phyloP scores from a whole-genome alignment of 2,329 filamentous ascomycete species.

The Fusarium redolens region DNA sequence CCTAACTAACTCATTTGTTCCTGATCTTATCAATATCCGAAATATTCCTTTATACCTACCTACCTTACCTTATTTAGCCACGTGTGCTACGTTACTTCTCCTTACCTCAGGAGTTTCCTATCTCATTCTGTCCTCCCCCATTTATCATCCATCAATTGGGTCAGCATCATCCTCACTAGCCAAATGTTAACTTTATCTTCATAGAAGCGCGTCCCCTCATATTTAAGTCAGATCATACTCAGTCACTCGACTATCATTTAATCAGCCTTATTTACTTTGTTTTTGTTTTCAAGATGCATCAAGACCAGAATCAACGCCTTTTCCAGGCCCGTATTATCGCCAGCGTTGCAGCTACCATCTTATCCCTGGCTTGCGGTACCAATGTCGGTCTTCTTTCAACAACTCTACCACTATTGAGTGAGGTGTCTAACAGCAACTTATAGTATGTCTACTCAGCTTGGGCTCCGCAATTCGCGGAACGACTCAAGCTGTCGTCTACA shows the following conservation, averaged over 20 bases:
- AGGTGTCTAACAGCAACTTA: constrained; percentile 18
- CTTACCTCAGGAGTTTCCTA: constrained; percentile 8
- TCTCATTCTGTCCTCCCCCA: constrained; percentile 10
- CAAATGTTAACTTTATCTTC: constrained; percentile 27
- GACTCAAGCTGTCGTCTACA: constrained; percentile 87
- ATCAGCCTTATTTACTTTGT: neutral
- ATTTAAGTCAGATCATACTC: neutral
- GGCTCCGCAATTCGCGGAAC: constrained; percentile 94
- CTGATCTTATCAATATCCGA: constrained; percentile 7
- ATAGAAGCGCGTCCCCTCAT: constrained; percentile 11
- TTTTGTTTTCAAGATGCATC: constrained; percentile 37
- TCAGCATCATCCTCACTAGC: constrained; percentile 26
- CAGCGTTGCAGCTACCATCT: constrained; percentile 84
- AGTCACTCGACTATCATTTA: neutral
- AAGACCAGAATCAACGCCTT: constrained; percentile 52
- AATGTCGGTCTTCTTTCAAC: constrained; percentile 70
- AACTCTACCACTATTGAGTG: neutral
- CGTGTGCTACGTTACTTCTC: constrained; percentile 7
- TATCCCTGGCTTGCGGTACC: constrained; percentile 90
- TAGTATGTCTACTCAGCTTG: constrained; percentile 99
- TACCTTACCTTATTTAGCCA: constrained; percentile 1
- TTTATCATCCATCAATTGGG: constrained; percentile 7
- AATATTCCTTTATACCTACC: constrained; percentile 1
- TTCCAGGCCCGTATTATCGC: constrained; percentile 79
- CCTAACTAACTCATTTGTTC: neutral